Evolutionary conservation across 192 early-diverging fungal species (phyloP).

Genomic region (Diversispora eburnea): DNA sequence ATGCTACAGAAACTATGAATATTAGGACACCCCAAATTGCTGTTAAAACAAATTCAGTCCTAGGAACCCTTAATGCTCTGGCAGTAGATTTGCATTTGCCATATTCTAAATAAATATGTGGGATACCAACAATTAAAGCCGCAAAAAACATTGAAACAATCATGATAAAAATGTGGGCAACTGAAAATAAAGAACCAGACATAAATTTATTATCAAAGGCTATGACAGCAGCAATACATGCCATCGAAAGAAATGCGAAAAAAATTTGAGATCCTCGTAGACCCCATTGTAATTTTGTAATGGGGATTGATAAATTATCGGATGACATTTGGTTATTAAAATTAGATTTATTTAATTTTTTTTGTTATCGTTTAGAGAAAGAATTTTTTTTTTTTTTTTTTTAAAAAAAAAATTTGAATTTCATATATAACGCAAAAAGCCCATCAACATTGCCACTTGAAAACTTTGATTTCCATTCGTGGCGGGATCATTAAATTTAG

Average conservation of each 20-base stretch:
- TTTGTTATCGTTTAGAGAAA: too few relatives aligned
- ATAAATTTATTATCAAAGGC: slow-evolving; percentile 20
- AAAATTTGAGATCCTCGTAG: slow-evolving; percentile 22
- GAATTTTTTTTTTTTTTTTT: too few relatives aligned
- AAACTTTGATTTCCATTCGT: too few relatives aligned
- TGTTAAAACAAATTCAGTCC: slow-evolving; percentile 24
- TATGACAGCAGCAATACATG: slow-evolving; percentile 17
- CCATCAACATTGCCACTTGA: too few relatives aligned
- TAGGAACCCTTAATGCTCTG: slow-evolving; percentile 12
- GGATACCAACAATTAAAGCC: slow-evolving; percentile 14
- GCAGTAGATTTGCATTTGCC: slow-evolving; percentile 19
- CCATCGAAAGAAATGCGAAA: slow-evolving; percentile 24
- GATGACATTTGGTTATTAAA: background rate
- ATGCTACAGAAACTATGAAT: background rate
- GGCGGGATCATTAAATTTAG: too few relatives aligned
- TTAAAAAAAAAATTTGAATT: too few relatives aligned
- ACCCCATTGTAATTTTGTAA: slow-evolving; percentile 30
- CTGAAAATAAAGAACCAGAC: slow-evolving; percentile 10
- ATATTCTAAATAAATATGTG: slow-evolving; percentile 15
- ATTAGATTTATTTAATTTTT: too few relatives aligned
- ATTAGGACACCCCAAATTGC: slow-evolving; percentile 24
- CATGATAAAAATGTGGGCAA: slow-evolving; percentile 10
- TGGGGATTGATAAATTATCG: slow-evolving; percentile 24
- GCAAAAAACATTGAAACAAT: slow-evolving; percentile 8
- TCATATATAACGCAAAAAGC: too few relatives aligned